Evolutionary conservation across 371 early-diverging fungal species (phyloP), one percentile per base, ranked within the genome.

Genomic region (Vairimorpha ceranae): DNA sequence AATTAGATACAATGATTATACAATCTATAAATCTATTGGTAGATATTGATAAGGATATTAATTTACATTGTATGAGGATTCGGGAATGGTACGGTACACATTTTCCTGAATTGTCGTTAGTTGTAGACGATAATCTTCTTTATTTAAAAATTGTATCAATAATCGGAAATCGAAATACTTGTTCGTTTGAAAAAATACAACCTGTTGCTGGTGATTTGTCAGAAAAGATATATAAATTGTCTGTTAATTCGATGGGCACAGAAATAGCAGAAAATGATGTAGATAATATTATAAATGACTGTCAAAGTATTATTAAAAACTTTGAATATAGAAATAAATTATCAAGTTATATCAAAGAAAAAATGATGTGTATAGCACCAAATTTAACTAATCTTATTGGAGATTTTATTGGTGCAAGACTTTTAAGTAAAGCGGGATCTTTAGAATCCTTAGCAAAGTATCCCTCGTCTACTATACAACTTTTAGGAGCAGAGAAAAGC

Each of bases 401-500:
- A 75, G 92, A 92, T 74, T 84, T 91, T 56, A 90, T 93, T 67
- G 92, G 90, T 81, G 93, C 93, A 64, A 88, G 91, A 75, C 85
- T 93, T 75, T 91, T 93, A 77, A 86, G 91, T 52, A 92, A 91
- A 69, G 92, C 92, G 64, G 93, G 93, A 76, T 91, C 92, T 58
- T 84, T 93, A 76, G 89, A 89, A 85, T 90, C 88, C 77, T 85
- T 95, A 65, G 88, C 91, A 81, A 92, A 93, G 86, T 87, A 89
- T 81, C 92, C 93, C 65, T 91, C 92, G 36, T 90, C 91, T 65
- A 93, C 94, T 70, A 88, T 95, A 67, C 95, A 95, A 87, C 91
- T 95, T 63, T 87, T 93, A 25, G 95, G 95, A 83, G 93, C 95
- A 63, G 94, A 95, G 86, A 95, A 95, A 87, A 93, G 93, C 25